Evolutionary conservation across 257 asterid genomes (phyloP), one percentile per base, ranked within the genome.

Genomic region (Oldenlandia corymbosa): DNA sequence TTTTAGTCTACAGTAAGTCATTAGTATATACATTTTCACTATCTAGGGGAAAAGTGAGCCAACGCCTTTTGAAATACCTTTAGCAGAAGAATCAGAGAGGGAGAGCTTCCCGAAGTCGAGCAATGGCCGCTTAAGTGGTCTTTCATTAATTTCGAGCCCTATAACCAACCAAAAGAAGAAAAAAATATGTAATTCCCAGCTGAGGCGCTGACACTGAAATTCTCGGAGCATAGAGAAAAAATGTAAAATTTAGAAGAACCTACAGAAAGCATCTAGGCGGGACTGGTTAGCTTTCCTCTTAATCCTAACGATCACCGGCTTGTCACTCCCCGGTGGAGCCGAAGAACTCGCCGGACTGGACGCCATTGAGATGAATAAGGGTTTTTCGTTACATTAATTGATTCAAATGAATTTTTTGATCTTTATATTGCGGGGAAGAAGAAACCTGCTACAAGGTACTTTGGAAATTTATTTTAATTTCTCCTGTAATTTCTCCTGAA

Each of bases 91-190:
- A 37, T 76, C 88, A 4, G 92, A 80, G 5, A 92, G 52, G 1
- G 97, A 78, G 39, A 92, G 87, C 74, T 79, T 92, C 2, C 37
- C 81, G 60, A 92, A 83, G 75, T 92, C 95, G 18, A 85, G 68
- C 81, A 85, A 73, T 27, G 93, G 79, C 31, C 86, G 80, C 78
- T 92, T 92, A 1, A 61, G 36, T 16, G 96, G 95, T 64, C 95
- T 80, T 74, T 83, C 97, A 5, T 77, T 82, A 68, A 89, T 87
- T 79, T 87, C 97, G 28, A 92, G 91, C 98, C 97, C 97, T 92
- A 63, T 36, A 13, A 36, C 10, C 30, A 50, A n/a, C 42, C 47
- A 55, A 7, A 55, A 57, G 5, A 23, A n/a, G n/a, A n/a, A n/a
- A n/a, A n/a, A n/a, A n/a, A n/a, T n/a, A n/a, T n/a, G n/a, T n/a